Percentiles rank a stretch among this genome's conserved stretches.
Conservation (phyloP, 257 asterid species). For the Linderniella brevidens region DNA sequence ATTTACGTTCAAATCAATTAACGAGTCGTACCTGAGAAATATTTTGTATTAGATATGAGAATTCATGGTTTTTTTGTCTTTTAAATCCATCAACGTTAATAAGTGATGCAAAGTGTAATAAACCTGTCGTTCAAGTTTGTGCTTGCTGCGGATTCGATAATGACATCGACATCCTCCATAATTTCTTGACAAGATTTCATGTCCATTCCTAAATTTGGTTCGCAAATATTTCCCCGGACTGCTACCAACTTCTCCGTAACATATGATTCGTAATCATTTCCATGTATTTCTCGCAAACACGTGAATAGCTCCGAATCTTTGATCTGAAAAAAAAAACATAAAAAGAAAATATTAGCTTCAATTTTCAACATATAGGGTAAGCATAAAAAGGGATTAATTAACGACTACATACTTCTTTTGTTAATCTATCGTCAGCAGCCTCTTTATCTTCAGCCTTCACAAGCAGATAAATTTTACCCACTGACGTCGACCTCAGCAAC, state of each 20-base stretch:
- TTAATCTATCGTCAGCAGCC: slow-evolving; percentile 22
- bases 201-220: slow-evolving; percentile 41
- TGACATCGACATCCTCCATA: slow-evolving; percentile 20
- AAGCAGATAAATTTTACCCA: not conserved
- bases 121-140: not conserved
- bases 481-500: too few relatives aligned
- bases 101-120: not conserved
- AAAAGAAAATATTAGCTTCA: too few relatives aligned
- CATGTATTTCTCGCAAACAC: slow-evolving; percentile 20
- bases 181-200: slow-evolving; percentile 15
- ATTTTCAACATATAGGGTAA: not conserved
- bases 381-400: too few relatives aligned
- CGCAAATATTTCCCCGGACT: slow-evolving; percentile 26
- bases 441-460: slow-evolving; percentile 23
- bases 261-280: slow-evolving; percentile 16
- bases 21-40: slow-evolving; percentile 23
- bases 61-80: not conserved
- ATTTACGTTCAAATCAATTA: slow-evolving; percentile 22
- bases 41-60: not conserved
- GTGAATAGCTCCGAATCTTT: slow-evolving; percentile 24
- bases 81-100: slow-evolving; percentile 13
- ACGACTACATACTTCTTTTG: slow-evolving; percentile 16
- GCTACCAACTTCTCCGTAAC: slow-evolving; percentile 26
- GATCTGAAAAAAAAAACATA: slow-evolving; percentile 7
- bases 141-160: slow-evolving; percentile 23